A percentile compares a stretch with the other conserved stretches of the same genome.
Conservation (phyloP, 768 basidiomycete genomes). For the Lyophyllum decastes region DNA sequence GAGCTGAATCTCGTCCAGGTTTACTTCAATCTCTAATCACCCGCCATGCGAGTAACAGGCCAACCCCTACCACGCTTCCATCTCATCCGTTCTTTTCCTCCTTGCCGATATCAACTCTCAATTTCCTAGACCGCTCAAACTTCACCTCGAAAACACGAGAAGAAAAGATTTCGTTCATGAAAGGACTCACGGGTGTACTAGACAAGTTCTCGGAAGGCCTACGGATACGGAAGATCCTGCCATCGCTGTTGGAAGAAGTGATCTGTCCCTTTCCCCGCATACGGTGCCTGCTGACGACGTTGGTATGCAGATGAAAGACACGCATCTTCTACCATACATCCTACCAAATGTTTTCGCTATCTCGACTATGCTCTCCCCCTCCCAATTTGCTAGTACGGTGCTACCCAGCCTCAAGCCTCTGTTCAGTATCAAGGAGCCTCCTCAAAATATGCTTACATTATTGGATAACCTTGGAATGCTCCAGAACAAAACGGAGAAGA, state of each 20-base stretch:
- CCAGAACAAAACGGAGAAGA: conserved; percentile 86
- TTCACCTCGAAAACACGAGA: conserved; percentile 93
- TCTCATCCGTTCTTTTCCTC: conserved; percentile 93
- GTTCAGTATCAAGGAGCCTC: conserved; percentile 90
- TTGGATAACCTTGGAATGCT: conserved; percentile 87
- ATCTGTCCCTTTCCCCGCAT: conserved; percentile 1
- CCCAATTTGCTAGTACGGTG: conserved; percentile 80
- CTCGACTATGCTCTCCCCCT: conserved; percentile 69
- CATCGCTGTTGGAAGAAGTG: conserved; percentile 92
- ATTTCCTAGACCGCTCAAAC: conserved; percentile 93
- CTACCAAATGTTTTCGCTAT: conserved; percentile 95
- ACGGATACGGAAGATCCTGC: conserved; percentile 84
- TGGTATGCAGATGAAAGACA: conserved; percentile 84
- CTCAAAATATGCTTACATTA: conserved; percentile 94
- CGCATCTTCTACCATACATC: conserved; percentile 89
- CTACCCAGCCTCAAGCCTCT: conserved; percentile 88
- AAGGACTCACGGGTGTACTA: conserved; percentile 80
- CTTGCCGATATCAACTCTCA: conserved; percentile 91
- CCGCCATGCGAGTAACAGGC: conserved; percentile 68
- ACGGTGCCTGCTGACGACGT: background rate
- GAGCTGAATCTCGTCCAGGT: conserved; percentile 42
- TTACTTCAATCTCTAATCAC: conserved; percentile 83
- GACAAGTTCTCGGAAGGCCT: conserved; percentile 87
- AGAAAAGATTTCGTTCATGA: conserved; percentile 96
- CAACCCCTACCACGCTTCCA: conserved; percentile 79